Percentiles rank a stretch among this genome's conserved stretches.
These are phyloP conservation scores for Claviceps humidiphila DNA, from an alignment of 2,329 filamentous ascomycete species.

Conservation along the genomic window DNA sequence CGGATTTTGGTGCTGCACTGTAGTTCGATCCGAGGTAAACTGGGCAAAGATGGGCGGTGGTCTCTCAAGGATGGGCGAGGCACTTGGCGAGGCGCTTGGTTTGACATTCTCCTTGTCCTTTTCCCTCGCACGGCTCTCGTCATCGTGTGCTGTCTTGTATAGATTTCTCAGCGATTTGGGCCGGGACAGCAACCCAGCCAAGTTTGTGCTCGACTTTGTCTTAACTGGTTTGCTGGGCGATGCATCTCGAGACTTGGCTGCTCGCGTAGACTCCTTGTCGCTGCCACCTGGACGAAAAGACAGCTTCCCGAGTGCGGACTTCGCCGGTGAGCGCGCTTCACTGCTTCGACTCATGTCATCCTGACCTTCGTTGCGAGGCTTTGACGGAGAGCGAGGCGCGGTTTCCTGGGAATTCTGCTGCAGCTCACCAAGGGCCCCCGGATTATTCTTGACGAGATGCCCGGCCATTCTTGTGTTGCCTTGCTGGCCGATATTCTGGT, in stretches of 20 bases:
- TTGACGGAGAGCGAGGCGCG: conserved; percentile 25
- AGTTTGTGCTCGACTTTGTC: conserved; percentile 69
- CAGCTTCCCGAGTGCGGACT: conserved; percentile 21
- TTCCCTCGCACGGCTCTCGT: conserved; percentile 44
- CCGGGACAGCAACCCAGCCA: conserved; percentile 63
- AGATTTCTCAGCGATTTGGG: conserved; percentile 61
- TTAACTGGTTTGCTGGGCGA: conserved; percentile 57
- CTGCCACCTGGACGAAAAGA: conserved; percentile 29
- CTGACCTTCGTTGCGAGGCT: conserved; percentile 19
- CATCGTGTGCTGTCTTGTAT: conserved; percentile 38
- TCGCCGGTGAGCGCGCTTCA: conserved; percentile 8
- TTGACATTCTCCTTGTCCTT: conserved; percentile 76
- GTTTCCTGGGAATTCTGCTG: conserved; percentile 40
- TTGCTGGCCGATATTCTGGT: conserved; percentile 3
- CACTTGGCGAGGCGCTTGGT: conserved; percentile 32
- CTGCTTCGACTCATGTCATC: conserved; percentile 11
- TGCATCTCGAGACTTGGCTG: conserved; percentile 28
- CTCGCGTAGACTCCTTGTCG: conserved; percentile 20
- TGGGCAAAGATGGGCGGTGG: conserved; percentile 71
- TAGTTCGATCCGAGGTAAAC: conserved; percentile 32
- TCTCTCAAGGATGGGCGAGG: conserved; percentile 11
- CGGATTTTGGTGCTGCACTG: neutral
- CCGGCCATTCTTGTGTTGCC: conserved; percentile 16
- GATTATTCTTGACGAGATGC: conserved; percentile 23
- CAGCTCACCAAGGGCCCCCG: conserved; percentile 40